Percentiles rank a stretch among this genome's conserved stretches.
phyloP scores from a whole-genome alignment of 495 filamentous ascomycete genomes.

The Pyronema domesticum region DNA sequence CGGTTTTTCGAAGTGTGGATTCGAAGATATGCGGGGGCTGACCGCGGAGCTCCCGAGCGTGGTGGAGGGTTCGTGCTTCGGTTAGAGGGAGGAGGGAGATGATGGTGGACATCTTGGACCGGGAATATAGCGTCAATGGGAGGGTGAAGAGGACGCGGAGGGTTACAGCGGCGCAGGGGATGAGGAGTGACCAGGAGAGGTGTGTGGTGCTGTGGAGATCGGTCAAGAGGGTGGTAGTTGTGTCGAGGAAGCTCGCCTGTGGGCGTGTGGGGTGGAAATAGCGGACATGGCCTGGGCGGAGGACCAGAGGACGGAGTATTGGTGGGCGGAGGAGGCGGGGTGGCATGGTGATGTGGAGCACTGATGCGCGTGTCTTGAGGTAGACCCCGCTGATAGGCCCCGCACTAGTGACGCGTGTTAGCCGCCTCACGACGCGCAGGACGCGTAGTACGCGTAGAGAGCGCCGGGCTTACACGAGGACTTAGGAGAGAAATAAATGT shows the following conservation, averaged over 20 bases:
- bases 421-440: too few relatives aligned
- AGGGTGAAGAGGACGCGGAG: constrained; percentile 42
- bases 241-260: constrained; percentile 27
- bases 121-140: constrained; percentile 40
- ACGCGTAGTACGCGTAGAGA: too few relatives aligned
- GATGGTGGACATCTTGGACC: constrained; percentile 28
- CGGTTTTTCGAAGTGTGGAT: constrained; percentile 14
- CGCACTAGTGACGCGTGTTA: neutral
- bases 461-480: too few relatives aligned
- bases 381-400: neutral
- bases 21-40: constrained; percentile 15
- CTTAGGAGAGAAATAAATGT: too few relatives aligned
- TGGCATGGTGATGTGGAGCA: neutral
- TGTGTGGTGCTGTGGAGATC: constrained; percentile 39
- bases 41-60: constrained; percentile 10
- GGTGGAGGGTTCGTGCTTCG: constrained; percentile 30
- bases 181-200: constrained; percentile 50
- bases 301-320: constrained; percentile 9
- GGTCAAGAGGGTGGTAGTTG: constrained; percentile 41
- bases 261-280: constrained; percentile 28
- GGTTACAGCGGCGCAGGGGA: constrained; percentile 51
- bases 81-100: constrained; percentile 34
- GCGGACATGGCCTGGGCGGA: constrained; percentile 21
- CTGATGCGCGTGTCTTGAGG: neutral
- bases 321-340: constrained; percentile 4